Conservation (phyloP, 306 rosid genomes). For the Pueraria montana region DNA sequence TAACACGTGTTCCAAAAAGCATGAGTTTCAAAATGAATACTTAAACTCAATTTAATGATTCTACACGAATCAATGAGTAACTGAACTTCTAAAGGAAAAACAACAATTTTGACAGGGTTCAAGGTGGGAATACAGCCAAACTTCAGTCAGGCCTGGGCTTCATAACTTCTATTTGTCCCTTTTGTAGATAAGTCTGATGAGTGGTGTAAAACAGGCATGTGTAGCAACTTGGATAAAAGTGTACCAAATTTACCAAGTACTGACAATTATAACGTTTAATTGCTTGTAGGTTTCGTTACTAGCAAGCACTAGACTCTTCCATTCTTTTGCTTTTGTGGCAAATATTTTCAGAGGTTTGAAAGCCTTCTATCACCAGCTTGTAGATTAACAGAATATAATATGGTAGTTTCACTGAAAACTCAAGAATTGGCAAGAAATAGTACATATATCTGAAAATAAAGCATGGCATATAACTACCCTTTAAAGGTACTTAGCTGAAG, state of each 20-base stretch:
- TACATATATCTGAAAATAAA: constrained; percentile 14
- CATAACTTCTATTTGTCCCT: constrained; percentile 15
- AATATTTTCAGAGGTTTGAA: neutral
- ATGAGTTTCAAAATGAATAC: constrained; percentile 27
- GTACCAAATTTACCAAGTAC: constrained; percentile 2
- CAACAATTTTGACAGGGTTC: neutral
- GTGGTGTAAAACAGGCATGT: constrained; percentile 17
- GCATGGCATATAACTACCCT: neutral
- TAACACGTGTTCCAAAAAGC: neutral
- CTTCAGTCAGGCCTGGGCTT: neutral
- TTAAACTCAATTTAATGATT: constrained; percentile 9
- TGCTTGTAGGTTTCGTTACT: neutral
- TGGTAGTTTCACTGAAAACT: neutral
- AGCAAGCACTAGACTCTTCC: neutral
- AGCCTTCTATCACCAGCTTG: constrained; percentile 11
- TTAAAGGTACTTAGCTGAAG: constrained; percentile 7
- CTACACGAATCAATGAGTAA: neutral
- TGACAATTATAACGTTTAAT: neutral
- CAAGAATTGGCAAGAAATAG: constrained; percentile 4
- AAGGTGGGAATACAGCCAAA: constrained; percentile 21
- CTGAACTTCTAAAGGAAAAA: constrained; percentile 14
- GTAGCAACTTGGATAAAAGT: constrained; percentile 3
- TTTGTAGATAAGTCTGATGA: neutral
- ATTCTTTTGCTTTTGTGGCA: neutral
- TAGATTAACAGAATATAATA: constrained; percentile 30